Conservation (phyloP, 1,284 basidiomycete species). For the Boletus austroedulis region DNA sequence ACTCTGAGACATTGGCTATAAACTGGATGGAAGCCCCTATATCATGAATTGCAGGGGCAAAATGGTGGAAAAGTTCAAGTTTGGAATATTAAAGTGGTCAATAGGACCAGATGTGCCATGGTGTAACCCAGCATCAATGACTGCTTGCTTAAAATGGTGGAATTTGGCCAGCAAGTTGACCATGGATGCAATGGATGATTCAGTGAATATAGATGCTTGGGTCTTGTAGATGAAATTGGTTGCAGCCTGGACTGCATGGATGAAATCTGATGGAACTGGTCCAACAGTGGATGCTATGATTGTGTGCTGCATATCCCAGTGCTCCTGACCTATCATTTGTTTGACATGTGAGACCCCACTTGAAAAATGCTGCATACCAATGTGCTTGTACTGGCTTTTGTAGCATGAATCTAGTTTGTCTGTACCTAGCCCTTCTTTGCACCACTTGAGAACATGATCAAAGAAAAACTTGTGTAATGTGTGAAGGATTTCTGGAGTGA, state of each 20-base stretch:
- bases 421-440: too few species aligned
- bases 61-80: neutral
- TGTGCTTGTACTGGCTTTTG: too few species aligned
- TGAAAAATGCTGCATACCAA: too few species aligned
- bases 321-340: too few species aligned
- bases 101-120: neutral
- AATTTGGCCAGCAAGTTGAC: neutral
- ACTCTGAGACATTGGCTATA: neutral
- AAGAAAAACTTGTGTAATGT: too few species aligned
- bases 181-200: neutral
- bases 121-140: neutral
- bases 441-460: too few species aligned
- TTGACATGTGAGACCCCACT: too few species aligned
- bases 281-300: slow-evolving; percentile 3
- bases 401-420: too few species aligned
- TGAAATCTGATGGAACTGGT: neutral
- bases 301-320: too few species aligned
- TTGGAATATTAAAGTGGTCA: neutral
- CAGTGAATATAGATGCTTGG: neutral
- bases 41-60: neutral
- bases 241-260: neutral
- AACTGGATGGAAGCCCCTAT: neutral
- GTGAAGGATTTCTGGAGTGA: too few species aligned
- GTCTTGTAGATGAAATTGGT: neutral
- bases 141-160: neutral